Conservation (phyloP, 257 asterid genomes). For the Fraxinus americana region DNA sequence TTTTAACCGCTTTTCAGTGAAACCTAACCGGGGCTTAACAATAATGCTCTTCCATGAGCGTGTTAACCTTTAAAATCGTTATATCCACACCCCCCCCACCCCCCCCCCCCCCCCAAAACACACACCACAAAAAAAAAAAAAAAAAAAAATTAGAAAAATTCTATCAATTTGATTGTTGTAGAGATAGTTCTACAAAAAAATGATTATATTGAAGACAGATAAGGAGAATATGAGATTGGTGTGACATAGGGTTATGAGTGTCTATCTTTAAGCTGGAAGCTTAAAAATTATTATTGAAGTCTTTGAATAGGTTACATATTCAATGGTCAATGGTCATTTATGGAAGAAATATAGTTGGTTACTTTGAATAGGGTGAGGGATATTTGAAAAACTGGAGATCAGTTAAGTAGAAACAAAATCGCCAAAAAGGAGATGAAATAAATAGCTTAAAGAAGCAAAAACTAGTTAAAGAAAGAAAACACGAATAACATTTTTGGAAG, state of each 20-base stretch:
- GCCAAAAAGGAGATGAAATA: not conserved
- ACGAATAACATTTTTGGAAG: not conserved
- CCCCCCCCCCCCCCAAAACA: too few relatives aligned
- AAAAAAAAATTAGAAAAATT: not conserved
- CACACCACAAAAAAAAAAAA: too few relatives aligned
- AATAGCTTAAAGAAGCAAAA: not conserved
- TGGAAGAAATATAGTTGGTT: not conserved
- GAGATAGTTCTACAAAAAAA: conserved; percentile 3
- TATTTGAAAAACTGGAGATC: not conserved
- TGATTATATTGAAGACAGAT: not conserved
- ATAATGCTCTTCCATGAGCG: not conserved
- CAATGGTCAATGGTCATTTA: not conserved
- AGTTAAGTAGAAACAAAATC: not conserved
- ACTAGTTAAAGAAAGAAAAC: not conserved
- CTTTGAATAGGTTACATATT: not conserved
- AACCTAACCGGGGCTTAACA: not conserved
- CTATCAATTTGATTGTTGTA: not conserved
- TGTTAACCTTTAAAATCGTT: not conserved
- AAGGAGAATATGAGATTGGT: not conserved
- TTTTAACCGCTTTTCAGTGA: too few relatives aligned
- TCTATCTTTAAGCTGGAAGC: not conserved
- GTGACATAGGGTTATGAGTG: not conserved
- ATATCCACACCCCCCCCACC: not conserved
- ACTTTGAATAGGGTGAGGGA: not conserved
- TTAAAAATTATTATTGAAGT: not conserved